A percentile compares a stretch with the other conserved stretches of the same genome.
Conservation (phyloP, 306 rosid genomes). For the Malus asiatica region DNA sequence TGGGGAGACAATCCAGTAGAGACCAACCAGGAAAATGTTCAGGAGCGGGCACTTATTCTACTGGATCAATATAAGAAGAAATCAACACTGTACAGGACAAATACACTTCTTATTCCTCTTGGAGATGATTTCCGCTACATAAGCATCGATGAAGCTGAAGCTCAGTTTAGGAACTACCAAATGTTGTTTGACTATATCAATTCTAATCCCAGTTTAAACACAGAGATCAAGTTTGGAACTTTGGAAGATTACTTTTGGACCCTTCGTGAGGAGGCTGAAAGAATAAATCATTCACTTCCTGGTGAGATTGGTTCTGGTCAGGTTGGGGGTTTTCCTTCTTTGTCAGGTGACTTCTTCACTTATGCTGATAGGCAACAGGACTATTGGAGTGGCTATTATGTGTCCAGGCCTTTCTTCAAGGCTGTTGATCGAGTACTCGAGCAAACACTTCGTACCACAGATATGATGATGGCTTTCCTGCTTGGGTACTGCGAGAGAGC, state of each 20-base stretch:
- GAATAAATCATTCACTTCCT: slow-evolving; percentile 63
- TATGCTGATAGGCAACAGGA: slow-evolving; percentile 91
- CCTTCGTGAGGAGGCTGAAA: slow-evolving; percentile 79
- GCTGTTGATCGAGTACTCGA: slow-evolving; percentile 96
- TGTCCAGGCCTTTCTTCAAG: slow-evolving; percentile 94
- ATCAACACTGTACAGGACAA: slow-evolving; percentile 83
- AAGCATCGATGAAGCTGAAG: slow-evolving; percentile 79
- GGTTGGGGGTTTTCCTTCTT: slow-evolving; percentile 88
- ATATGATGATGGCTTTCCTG: slow-evolving; percentile 76
- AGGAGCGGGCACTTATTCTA: slow-evolving; percentile 65
- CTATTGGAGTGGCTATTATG: slow-evolving; percentile 99
- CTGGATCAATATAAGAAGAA: slow-evolving; percentile 95
- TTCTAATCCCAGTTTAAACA: slow-evolving; percentile 72
- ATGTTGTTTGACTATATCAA: slow-evolving; percentile 79
- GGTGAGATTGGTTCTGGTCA: slow-evolving; percentile 77
- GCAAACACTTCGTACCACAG: slow-evolving; percentile 86
- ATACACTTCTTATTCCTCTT: slow-evolving; percentile 91
- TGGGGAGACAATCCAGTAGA: slow-evolving; percentile 79
- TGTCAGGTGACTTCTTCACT: slow-evolving; percentile 94
- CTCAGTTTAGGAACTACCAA: slow-evolving; percentile 87
- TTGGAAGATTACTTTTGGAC: slow-evolving; percentile 84
- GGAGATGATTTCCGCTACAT: slow-evolving; percentile 97
- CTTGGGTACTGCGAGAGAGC: slow-evolving; percentile 70
- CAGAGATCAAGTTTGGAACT: slow-evolving; percentile 85
- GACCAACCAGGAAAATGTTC: slow-evolving; percentile 65